Evolutionary conservation across 116 monocot genomes (phyloP), one percentile per base, ranked within the genome.

Genomic region (Posidonia oceanica): DNA sequence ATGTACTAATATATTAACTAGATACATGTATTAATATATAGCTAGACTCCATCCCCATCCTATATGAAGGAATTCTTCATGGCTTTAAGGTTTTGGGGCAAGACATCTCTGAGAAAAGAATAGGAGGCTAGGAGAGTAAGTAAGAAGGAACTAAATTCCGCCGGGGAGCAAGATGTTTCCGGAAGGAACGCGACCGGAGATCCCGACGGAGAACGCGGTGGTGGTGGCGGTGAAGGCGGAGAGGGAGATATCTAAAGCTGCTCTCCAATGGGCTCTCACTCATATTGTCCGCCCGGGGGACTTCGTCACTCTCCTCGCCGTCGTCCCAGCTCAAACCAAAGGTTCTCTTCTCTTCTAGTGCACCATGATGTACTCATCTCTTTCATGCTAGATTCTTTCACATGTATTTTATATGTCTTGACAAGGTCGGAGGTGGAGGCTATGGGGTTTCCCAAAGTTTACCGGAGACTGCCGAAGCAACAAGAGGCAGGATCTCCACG

Each of bases 281-380:
- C 86, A 82, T 62, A 22, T 86, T 44, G 86, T 86, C 66, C 79
- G 75, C 17, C 83, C 80, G 3, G 80, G 81, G 17, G 83, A 85
- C 59, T 66, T 71, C 69, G 78, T 89, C 69, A 77, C 79, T 4
- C 79, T 88, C 61, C 77, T 89, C 51, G 83, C 80, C 21, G 76
- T 85, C 42, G 65, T 80, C 39, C 51, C 74, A 54, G 40, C 7
- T 14, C 56, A 63, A n/a, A 37, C 38, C 42, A 77, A 64, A 55
- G 71, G 77, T 77, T 17, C 10, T 40, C 29, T 52, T 13, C 11
- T n/a, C 48, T 48, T 12, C 48, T 48, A 29, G 29, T 1, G 29
- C 0, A 29, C 29, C 29, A 7, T 10, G 42, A 42, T 62, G 7
- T 2, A 20, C 7, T 36, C 3, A 18, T 61, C 60, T 29, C 16